These are phyloP conservation scores for Debaryomyces prosopidis DNA, from an alignment of 805 yeast genomes.

Conservation along the genomic window DNA sequence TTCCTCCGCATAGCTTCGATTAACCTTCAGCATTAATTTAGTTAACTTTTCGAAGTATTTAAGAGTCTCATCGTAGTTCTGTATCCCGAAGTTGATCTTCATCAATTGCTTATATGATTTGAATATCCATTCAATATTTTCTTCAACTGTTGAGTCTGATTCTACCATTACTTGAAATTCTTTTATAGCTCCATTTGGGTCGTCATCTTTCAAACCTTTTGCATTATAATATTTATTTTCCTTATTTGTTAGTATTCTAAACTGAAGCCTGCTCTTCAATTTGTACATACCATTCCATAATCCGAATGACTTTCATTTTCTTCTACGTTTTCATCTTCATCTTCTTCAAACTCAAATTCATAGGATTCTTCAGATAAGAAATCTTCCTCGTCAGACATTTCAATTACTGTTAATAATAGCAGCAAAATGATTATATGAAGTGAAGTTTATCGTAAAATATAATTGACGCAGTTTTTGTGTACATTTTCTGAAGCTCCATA, in stretches of 20 bases:
- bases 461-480: no score
- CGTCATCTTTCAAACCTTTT: slow-evolving; percentile 38
- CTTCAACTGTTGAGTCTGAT: slow-evolving; percentile 10
- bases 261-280: not conserved
- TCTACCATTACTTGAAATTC: slow-evolving; percentile 19
- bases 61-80: slow-evolving; percentile 23
- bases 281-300: slow-evolving; percentile 9
- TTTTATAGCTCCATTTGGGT: slow-evolving; percentile 20
- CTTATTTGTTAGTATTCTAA: slow-evolving; percentile 12
- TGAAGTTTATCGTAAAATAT: no score
- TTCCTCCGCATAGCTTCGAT: slow-evolving; percentile 39
- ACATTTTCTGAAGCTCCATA: no score
- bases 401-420: not conserved
- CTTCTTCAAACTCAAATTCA: slow-evolving; percentile 41
- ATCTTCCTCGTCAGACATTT: slow-evolving; percentile 40
- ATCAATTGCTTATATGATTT: slow-evolving; percentile 43
- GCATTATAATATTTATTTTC: slow-evolving; percentile 38
- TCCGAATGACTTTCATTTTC: slow-evolving; percentile 22
- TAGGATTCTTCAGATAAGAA: slow-evolving; percentile 40
- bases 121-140: slow-evolving; percentile 33
- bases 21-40: slow-evolving; percentile 23
- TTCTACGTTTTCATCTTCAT: slow-evolving; percentile 28
- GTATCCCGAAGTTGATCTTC: slow-evolving; percentile 29
- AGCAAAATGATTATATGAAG: not conserved
- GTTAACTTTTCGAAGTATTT: slow-evolving; percentile 22